Base-by-base conservation (phyloP, 345 rosid genomes). In the Gossypium raimondii region DNA sequence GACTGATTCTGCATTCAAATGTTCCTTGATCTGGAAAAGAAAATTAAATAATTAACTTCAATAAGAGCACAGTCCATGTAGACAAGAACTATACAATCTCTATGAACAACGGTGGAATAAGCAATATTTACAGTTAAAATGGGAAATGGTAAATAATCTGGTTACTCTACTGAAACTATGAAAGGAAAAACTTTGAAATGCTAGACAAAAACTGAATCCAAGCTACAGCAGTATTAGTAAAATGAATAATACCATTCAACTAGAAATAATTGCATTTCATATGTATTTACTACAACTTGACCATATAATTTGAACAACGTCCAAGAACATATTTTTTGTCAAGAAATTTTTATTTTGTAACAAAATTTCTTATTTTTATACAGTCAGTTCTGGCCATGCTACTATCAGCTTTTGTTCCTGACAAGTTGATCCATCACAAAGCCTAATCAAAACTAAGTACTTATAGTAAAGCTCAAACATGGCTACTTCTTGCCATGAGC, bases 1-100 rank as follows among this genome's bases (percentile, higher is more conserved):
- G 64, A 92, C 98, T 2, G 87, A 88, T 67, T 94, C 97, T 57
- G 97, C 95, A 81, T 86, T 76, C 67, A 94, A 73, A 25, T 89
- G 85, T 51, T 94, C 93, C 87, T 86, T 89, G 78, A 94, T 94
- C 97, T 94, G 86, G 68, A 18, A 7, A 73, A 64, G 69, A 12
- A 53, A 48, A 76, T 72, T 44, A 48, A 64, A 62, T 3, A 18
- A 13, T 4, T 38, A 75, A 43, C 65, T 24, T 41, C 43, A 27
- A 64, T 45, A 70, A 24, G 6, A 47, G 16, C 20, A 69, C 48
- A 47, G 22, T 22, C 17, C 27, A 22, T 27, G 45, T 38, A 73
- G 67, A 66, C 25, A 60, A 74, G 55, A 45, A n/a, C 24, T 71
- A n/a, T 52, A 77, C 59, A 57, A 61, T 20, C 44, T 9, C 62